These are phyloP conservation scores for Earliella scabrosa DNA, from an alignment of 1,284 basidiomycete species.

Conservation along the genomic window DNA sequence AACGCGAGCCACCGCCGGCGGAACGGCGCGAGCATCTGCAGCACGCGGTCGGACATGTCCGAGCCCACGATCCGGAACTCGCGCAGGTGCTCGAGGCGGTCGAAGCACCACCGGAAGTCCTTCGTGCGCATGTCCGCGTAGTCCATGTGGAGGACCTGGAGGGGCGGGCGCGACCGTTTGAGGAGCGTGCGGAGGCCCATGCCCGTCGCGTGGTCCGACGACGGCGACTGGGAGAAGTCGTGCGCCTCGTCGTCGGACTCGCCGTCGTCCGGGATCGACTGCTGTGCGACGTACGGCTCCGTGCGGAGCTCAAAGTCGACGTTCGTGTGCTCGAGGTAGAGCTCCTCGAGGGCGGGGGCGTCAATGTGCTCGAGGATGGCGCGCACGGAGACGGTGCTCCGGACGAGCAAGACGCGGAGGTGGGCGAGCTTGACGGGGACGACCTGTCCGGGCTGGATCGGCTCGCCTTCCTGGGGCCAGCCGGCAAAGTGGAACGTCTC, in stretches of 20 bases:
- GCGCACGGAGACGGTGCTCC: conserved; percentile 63
- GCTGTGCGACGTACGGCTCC: conserved; percentile 25
- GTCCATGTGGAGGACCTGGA: conserved; percentile 72
- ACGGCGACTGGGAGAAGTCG: conserved; percentile 76
- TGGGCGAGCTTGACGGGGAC: conserved; percentile 51
- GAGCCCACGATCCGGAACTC: conserved; percentile 75
- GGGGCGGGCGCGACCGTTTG: conserved; percentile 57
- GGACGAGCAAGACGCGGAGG: conserved; percentile 58
- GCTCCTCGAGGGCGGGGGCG: conserved; percentile 57
- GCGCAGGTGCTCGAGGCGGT: conserved; percentile 52
- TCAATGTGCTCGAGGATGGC: conserved; percentile 63
- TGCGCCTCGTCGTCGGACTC: conserved; percentile 73
- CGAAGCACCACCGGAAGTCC: conserved; percentile 72
- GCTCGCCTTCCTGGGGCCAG: conserved; percentile 49
- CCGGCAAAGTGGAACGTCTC: conserved; percentile 61
- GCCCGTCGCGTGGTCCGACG: conserved; percentile 74
- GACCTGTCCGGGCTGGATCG: conserved; percentile 36
- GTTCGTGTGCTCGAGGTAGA: conserved; percentile 69
- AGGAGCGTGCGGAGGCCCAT: conserved; percentile 76
- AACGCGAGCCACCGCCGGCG: conserved; percentile 14
- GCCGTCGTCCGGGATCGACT: conserved; percentile 47
- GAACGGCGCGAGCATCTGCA: conserved; percentile 56
- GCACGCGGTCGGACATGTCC: conserved; percentile 76
- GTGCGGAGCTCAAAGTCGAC: conserved; percentile 53
- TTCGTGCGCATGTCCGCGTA: conserved; percentile 80